phyloP scores from a whole-genome alignment of 371 early-diverging fungal genomes.

The Dinochytrium kinnereticum region DNA sequence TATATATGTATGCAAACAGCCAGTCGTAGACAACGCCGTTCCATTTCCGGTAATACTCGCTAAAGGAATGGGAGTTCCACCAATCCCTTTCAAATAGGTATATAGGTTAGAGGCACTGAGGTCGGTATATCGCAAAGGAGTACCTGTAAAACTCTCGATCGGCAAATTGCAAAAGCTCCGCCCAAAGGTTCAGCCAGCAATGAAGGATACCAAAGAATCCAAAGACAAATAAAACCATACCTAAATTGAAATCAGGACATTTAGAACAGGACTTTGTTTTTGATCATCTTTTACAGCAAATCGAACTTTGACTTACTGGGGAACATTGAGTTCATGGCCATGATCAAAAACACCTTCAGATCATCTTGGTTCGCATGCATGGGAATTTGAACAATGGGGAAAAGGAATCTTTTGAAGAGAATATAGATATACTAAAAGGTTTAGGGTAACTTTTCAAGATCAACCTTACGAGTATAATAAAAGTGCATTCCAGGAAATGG shows the following conservation, averaged over 20 bases:
- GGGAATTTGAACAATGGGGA: slow-evolving; percentile 27
- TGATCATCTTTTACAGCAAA: too few relatives aligned
- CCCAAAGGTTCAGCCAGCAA: slow-evolving; percentile 39
- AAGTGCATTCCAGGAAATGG: slow-evolving; percentile 20
- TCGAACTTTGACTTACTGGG: slow-evolving; percentile 24
- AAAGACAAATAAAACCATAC: slow-evolving; percentile 30
- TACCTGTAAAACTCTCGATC: slow-evolving; percentile 50
- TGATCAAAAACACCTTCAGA: slow-evolving; percentile 23
- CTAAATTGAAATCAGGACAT: background rate
- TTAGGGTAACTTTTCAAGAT: background rate
- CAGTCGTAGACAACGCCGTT: slow-evolving; percentile 56
- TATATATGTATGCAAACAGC: slow-evolving; percentile 49
- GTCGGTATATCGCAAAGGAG: too few relatives aligned
- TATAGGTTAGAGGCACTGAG: too few relatives aligned
- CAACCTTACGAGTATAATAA: slow-evolving; percentile 19
- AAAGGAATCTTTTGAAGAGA: slow-evolving; percentile 25
- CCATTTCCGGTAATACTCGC: slow-evolving; percentile 56
- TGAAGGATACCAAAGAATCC: slow-evolving; percentile 40
- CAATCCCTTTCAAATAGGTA: slow-evolving; percentile 32
- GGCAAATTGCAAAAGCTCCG: slow-evolving; percentile 51
- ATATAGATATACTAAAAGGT: slow-evolving; percentile 19
- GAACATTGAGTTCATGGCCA: slow-evolving; percentile 31
- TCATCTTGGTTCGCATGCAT: slow-evolving; percentile 12
- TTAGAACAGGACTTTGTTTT: too few relatives aligned
- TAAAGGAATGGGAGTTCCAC: slow-evolving; percentile 56